Evolutionary conservation across 768 basidiomycete species (phyloP).

Genomic region (Collybia nuda): DNA sequence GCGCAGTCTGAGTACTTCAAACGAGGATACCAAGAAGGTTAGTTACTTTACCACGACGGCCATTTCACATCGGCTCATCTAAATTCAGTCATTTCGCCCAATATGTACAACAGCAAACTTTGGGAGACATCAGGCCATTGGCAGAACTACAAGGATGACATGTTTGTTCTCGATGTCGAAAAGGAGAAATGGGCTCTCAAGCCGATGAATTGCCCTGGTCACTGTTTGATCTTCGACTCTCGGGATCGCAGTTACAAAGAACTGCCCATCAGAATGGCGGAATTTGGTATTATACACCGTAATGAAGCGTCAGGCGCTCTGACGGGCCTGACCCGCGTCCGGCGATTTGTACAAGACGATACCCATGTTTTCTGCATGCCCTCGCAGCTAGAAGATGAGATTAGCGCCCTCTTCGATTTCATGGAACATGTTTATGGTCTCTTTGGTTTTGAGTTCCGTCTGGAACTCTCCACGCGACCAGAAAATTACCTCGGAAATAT

Average conservation of each 20-base stretch:
- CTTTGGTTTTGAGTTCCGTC: conserved; percentile 92
- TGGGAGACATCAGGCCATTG: conserved; percentile 99
- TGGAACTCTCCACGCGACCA: conserved; percentile 94
- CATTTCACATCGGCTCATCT: background rate
- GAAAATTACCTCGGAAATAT: conserved; percentile 90
- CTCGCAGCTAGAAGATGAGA: conserved; percentile 88
- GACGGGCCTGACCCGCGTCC: conserved; percentile 89
- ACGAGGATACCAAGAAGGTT: conserved; percentile 93
- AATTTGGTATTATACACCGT: conserved; percentile 95
- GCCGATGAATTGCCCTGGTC: conserved; percentile 99
- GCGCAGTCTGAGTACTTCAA: conserved; percentile 86
- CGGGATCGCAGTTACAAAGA: conserved; percentile 94
- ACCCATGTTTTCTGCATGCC: conserved; percentile 99
- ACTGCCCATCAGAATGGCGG: conserved; percentile 95
- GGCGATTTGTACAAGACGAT: conserved; percentile 97
- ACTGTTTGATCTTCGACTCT: conserved; percentile 94
- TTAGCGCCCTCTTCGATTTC: conserved; percentile 88
- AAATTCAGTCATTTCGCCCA: conserved; percentile 86
- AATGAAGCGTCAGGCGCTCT: conserved; percentile 96
- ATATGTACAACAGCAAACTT: conserved; percentile 94
- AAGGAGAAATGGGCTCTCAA: conserved; percentile 96
- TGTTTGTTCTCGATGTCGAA: conserved; percentile 94
- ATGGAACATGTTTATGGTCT: conserved; percentile 91
- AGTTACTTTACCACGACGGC: conserved; percentile 6
- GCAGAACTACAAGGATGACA: conserved; percentile 97